Conservation (phyloP, 2,329 filamentous ascomycete genomes). For the Monosporascus sp. region DNA sequence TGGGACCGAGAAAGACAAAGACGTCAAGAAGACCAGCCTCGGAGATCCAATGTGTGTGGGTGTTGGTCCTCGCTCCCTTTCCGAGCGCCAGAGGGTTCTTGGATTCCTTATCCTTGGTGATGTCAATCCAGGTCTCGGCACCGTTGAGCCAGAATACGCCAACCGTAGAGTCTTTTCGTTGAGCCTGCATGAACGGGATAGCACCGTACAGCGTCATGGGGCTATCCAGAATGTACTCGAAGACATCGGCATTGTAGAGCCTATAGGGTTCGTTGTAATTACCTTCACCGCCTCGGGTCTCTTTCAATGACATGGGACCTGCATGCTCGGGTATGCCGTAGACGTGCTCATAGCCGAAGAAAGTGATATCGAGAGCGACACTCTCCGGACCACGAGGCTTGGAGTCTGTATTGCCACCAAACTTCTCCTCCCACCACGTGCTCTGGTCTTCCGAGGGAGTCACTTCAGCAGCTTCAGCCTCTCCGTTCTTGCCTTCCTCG, state of each 20-base stretch:
- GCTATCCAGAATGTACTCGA: slow-evolving; percentile 94
- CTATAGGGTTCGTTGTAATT: slow-evolving; percentile 88
- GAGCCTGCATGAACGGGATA: slow-evolving; percentile 97
- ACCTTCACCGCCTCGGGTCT: slow-evolving; percentile 83
- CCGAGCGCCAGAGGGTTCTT: slow-evolving; percentile 76
- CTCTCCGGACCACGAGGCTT: slow-evolving; percentile 96
- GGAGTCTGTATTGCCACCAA: slow-evolving; percentile 90
- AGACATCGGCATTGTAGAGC: slow-evolving; percentile 94
- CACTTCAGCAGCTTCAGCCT: slow-evolving; percentile 33
- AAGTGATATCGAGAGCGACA: slow-evolving; percentile 84
- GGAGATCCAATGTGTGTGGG: slow-evolving; percentile 94
- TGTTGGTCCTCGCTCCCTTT: slow-evolving; percentile 63
- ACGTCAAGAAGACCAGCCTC: slow-evolving; percentile 86
- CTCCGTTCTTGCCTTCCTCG: slow-evolving; percentile 40
- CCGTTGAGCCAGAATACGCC: slow-evolving; percentile 97
- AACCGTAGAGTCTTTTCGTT: slow-evolving; percentile 87
- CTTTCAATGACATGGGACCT: slow-evolving; percentile 78
- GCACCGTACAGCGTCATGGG: slow-evolving; percentile 98
- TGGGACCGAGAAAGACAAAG: slow-evolving; percentile 90
- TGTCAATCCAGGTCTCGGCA: slow-evolving; percentile 96
- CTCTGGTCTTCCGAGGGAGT: slow-evolving; percentile 64
- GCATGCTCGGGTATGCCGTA: slow-evolving; percentile 94
- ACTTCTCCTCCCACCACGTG: slow-evolving; percentile 97
- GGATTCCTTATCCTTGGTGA: slow-evolving; percentile 71
- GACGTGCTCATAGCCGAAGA: slow-evolving; percentile 86